Conservation (phyloP, 2,329 filamentous ascomycete species). For the Didymella lethalis region DNA sequence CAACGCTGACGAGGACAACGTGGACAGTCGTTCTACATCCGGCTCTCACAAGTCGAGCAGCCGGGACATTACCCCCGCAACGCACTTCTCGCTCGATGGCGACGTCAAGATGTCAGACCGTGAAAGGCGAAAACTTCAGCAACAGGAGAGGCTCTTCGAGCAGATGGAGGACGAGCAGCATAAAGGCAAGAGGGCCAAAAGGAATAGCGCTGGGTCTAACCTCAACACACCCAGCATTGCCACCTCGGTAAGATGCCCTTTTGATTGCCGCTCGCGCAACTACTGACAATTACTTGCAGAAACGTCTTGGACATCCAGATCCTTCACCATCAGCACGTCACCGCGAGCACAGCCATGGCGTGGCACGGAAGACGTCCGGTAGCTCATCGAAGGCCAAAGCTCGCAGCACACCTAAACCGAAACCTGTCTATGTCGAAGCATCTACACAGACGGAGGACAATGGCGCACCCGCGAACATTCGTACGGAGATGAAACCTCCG, state of each 20-base stretch:
- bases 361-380: slow-evolving; percentile 47
- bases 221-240: slow-evolving; percentile 60
- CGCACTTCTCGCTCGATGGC: slow-evolving; percentile 58
- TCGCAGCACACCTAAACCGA: slow-evolving; percentile 38
- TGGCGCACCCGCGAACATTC: slow-evolving; percentile 14
- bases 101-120: slow-evolving; percentile 65
- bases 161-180: slow-evolving; percentile 66
- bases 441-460: slow-evolving; percentile 47
- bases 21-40: slow-evolving; percentile 64
- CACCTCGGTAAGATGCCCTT: slow-evolving; percentile 50
- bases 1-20: slow-evolving; percentile 63
- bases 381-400: slow-evolving; percentile 53
- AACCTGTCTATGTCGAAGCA: slow-evolving; percentile 44
- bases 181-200: slow-evolving; percentile 63
- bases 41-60: slow-evolving; percentile 66
- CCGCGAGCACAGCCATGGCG: slow-evolving; percentile 47
- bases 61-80: slow-evolving; percentile 68
- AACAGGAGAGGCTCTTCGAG: slow-evolving; percentile 68
- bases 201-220: slow-evolving; percentile 62
- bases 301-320: slow-evolving; percentile 48
- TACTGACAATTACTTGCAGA: slow-evolving; percentile 43
- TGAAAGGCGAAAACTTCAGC: slow-evolving; percentile 69
- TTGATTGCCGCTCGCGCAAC: slow-evolving; percentile 22
- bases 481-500: slow-evolving; percentile 37
- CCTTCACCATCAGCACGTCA: slow-evolving; percentile 47